Base-by-base conservation (phyloP, 2,329 filamentous ascomycete genomes). In the Sclerotinia glacialis region DNA sequence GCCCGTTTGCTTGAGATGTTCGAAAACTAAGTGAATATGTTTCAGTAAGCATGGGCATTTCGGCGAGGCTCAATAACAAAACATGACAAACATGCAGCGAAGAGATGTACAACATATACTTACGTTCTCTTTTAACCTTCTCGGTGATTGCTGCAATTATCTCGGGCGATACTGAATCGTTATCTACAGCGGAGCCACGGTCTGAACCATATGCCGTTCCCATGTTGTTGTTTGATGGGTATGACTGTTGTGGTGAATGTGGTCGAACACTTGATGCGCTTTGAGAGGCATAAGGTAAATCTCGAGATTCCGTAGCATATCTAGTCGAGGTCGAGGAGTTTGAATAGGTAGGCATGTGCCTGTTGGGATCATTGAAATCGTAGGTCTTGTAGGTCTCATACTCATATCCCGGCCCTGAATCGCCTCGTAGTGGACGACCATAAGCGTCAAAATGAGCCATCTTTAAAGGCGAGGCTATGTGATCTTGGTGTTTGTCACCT, bases 71-170 rank as follows among this genome's bases (percentile, higher is more conserved):
- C 64, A 44, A 73, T 31, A 21, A 37, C 58, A 18, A 53, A 71
- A 72, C n/a, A 65, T 50, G 11, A 67, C 62, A 69, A 70, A 68
- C 66, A 67, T 69, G 62, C 16, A 47, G 21, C 31, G 42, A 34
- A 4, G 60, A 74, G 76, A 72, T 65, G 65, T 64, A 77, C 73
- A 67, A 80, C 68, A 55, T 79, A n/a, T 79, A 58, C 80, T 77
- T 50, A 77, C 78, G 71, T 83, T 85, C 70, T 74, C 85, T 84
- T 58, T 86, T 83, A 34, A 86, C 82, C 66, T 79, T 83, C 65
- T 82, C 82, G 2, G 84, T 87, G 70, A 89, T 85, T 68, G 86
- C 83, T 58, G 84, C 82, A 61, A 89, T 81, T 28, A 89, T 78
- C 9, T 86, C 83, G 2, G 86, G 86, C 62, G 86, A 83, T 16